These are phyloP conservation scores for Trypanosoma avium DNA, from an alignment of 208 protist species.

Conservation along the genomic window DNA sequence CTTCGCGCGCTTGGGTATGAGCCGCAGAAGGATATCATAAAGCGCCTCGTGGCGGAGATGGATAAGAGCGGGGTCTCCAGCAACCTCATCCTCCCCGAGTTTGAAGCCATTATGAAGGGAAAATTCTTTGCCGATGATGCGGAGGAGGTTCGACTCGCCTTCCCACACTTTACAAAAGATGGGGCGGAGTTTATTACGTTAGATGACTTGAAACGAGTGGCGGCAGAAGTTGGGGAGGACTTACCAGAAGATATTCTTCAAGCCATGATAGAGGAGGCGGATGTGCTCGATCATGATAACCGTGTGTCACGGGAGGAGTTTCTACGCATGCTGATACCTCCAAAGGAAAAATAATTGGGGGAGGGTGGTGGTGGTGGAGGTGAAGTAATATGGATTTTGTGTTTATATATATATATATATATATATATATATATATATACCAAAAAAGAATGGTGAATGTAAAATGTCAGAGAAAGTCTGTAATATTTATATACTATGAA, in stretches of 20 bases:
- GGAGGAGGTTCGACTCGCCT: conserved; percentile 93
- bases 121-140: conserved; percentile 91
- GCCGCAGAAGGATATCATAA: conserved; percentile 92
- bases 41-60: conserved; percentile 90
- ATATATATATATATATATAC: too few relatives aligned
- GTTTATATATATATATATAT: too few relatives aligned
- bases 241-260: conserved; percentile 95
- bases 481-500: too few relatives aligned
- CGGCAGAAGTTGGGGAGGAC: conserved; percentile 93
- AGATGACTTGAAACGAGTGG: conserved; percentile 95
- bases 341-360: conserved; percentile 21
- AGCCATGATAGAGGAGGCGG: conserved; percentile 95
- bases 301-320: conserved; percentile 95
- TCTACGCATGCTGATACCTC: conserved; percentile 88
- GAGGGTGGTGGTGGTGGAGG: too few relatives aligned
- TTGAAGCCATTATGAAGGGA: conserved; percentile 89
- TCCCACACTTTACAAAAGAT: conserved; percentile 94
- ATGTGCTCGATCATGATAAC: conserved; percentile 93
- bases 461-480: too few relatives aligned
- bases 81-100: conserved; percentile 89
- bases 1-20: conserved; percentile 95
- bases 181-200: conserved; percentile 95
- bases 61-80: conserved; percentile 90
- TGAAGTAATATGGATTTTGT: neutral
- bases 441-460: too few relatives aligned